Conservation (phyloP, 495 filamentous ascomycete genomes). For the Penicillium taxi region DNA sequence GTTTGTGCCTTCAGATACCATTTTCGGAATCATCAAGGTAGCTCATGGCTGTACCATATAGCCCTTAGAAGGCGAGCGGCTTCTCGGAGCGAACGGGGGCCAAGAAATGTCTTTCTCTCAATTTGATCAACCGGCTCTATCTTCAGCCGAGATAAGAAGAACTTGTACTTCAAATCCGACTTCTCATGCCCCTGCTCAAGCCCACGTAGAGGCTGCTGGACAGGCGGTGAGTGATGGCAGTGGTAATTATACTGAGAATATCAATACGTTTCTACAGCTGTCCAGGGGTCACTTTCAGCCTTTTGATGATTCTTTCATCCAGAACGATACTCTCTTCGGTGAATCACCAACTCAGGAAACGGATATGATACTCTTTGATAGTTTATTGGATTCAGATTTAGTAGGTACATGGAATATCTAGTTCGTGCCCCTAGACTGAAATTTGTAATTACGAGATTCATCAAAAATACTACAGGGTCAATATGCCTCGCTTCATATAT, state of each 20-base stretch:
- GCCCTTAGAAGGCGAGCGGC: not conserved
- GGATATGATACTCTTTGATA: constrained; percentile 1
- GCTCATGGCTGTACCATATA: not conserved
- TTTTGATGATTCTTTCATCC: not conserved
- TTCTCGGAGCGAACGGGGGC: not conserved
- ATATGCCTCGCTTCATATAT: too few species aligned
- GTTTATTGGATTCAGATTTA: not conserved
- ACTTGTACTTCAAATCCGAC: not conserved
- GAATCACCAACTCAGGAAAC: not conserved
- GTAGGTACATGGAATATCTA: not conserved
- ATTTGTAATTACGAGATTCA: not conserved
- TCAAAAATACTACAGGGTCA: not conserved
- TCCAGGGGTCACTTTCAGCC: not conserved
- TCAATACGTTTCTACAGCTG: not conserved
- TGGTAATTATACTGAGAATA: not conserved
- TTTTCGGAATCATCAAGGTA: not conserved
- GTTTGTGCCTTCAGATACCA: not conserved
- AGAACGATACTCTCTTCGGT: not conserved
- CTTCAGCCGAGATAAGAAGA: not conserved
- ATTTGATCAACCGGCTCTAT: not conserved
- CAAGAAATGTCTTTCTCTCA: not conserved
- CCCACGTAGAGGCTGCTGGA: not conserved
- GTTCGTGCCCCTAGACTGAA: not conserved
- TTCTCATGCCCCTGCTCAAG: not conserved
- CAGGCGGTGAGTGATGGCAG: not conserved